A percentile compares a stretch with the other conserved stretches of the same genome.
Conservation (phyloP, 345 rosid species). For the Salix viminalis region DNA sequence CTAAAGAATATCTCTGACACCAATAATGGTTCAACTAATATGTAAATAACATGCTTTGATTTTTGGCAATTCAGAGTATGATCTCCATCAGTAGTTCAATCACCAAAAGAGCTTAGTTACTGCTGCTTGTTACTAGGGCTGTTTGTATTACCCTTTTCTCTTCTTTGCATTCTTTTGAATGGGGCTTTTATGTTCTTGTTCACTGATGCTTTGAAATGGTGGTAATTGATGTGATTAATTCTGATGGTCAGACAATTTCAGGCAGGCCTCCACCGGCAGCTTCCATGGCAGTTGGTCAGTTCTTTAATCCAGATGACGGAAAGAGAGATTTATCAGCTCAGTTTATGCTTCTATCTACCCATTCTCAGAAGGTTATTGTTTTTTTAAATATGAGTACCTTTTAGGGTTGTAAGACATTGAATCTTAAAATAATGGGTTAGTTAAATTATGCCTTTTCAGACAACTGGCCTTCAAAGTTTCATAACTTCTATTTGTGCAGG, state of each 20-base stretch:
- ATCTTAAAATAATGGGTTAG: slow-evolving; percentile 9
- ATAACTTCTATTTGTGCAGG: slow-evolving; percentile 48
- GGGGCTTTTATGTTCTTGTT: slow-evolving; percentile 2
- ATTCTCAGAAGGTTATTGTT: slow-evolving; percentile 61
- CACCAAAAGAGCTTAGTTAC: not conserved
- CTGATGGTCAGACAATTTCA: slow-evolving; percentile 64
- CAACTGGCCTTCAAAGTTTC: slow-evolving; percentile 21
- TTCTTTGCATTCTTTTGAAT: not conserved
- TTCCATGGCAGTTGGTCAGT: slow-evolving; percentile 99
- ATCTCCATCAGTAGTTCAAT: not conserved
- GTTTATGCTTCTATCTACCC: slow-evolving; percentile 59
- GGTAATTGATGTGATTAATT: slow-evolving; percentile 23
- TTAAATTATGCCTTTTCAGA: slow-evolving; percentile 13
- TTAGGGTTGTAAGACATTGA: slow-evolving; percentile 2
- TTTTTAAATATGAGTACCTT: slow-evolving; percentile 14
- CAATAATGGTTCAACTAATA: not conserved
- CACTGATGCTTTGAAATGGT: slow-evolving; percentile 14
- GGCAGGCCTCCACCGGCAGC: slow-evolving; percentile 98
- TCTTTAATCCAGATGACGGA: slow-evolving; percentile 84
- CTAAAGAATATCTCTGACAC: not conserved
- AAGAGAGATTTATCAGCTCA: slow-evolving; percentile 55
- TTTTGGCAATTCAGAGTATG: not conserved
- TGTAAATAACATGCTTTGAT: not conserved
- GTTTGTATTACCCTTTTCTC: not conserved
- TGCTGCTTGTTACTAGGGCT: not conserved